A percentile compares a stretch with the other conserved stretches of the same genome.
Evolutionary conservation across 805 yeast species (phyloP).

Genomic region (Komagataella populi): DNA sequence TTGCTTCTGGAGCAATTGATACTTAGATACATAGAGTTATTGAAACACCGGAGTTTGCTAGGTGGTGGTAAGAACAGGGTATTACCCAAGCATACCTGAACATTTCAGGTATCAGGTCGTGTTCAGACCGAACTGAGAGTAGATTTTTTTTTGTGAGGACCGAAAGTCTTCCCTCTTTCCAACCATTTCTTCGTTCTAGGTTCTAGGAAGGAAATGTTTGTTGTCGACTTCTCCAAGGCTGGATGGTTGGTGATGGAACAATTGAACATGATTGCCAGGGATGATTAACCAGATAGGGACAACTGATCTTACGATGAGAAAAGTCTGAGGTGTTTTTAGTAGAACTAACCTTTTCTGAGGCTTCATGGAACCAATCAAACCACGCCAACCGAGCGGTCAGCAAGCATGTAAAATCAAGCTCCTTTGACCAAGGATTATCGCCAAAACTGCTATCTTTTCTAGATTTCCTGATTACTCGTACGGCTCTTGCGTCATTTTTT

Average conservation of each 20-base stretch:
- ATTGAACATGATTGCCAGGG: not conserved
- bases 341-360: not conserved
- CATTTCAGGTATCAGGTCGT: not conserved
- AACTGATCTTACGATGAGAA: constrained; percentile 5
- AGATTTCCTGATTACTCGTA: not conserved
- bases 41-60: constrained; percentile 1
- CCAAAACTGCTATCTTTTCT: not conserved
- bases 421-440: not conserved
- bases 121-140: not conserved
- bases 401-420: not conserved
- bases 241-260: not conserved
- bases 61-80: not conserved
- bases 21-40: constrained; percentile 10
- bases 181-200: not conserved
- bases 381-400: not conserved
- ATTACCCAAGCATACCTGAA: not conserved
- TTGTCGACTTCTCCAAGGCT: not conserved
- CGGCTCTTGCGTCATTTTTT: not conserved
- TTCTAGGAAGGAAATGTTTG: not conserved
- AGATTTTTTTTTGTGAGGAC: not conserved
- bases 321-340: constrained; percentile 1
- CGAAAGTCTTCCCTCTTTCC: not conserved
- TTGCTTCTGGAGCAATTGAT: constrained; percentile 18
- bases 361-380: not conserved
- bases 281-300: constrained; percentile 6